Percentiles rank a stretch among this genome's conserved stretches.
Conservation (phyloP, 306 rosid genomes). For the Medicago arabica region DNA sequence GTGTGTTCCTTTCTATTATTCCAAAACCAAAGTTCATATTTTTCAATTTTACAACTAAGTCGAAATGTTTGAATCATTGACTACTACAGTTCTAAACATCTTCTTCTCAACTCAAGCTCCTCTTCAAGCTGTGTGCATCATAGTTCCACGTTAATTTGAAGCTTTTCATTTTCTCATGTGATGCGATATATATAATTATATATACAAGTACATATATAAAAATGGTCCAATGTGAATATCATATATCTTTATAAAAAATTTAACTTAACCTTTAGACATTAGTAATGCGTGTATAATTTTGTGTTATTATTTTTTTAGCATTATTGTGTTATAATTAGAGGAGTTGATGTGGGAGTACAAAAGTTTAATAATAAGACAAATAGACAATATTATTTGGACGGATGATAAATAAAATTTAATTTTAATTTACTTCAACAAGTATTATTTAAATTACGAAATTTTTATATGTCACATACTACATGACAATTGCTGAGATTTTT, state of each 20-base stretch:
- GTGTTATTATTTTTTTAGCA: no score
- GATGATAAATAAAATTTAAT: not conserved
- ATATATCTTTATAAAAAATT: no score
- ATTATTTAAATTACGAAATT: no score
- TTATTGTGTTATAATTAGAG: no score
- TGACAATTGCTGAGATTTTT: not conserved
- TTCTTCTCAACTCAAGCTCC: not conserved
- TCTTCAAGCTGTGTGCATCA: not conserved
- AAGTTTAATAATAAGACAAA: not conserved
- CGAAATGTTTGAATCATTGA: constrained; percentile 62
- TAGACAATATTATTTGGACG: not conserved
- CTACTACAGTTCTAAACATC: constrained; percentile 35
- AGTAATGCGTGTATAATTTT: no score
- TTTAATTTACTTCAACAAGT: no score
- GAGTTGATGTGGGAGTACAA: not conserved
- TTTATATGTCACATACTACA: not conserved
- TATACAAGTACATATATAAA: no score
- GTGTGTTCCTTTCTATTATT: constrained; percentile 51
- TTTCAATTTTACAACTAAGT: constrained; percentile 15
- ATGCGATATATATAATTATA: no score
- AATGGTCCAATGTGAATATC: no score
- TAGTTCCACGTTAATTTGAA: not conserved
- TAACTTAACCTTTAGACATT: no score
- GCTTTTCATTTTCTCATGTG: not conserved
- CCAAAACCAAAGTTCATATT: constrained; percentile 37